Evolutionary conservation across 108 stramenopile genomes (phyloP).

Genomic region (Cyclotella atomus): DNA sequence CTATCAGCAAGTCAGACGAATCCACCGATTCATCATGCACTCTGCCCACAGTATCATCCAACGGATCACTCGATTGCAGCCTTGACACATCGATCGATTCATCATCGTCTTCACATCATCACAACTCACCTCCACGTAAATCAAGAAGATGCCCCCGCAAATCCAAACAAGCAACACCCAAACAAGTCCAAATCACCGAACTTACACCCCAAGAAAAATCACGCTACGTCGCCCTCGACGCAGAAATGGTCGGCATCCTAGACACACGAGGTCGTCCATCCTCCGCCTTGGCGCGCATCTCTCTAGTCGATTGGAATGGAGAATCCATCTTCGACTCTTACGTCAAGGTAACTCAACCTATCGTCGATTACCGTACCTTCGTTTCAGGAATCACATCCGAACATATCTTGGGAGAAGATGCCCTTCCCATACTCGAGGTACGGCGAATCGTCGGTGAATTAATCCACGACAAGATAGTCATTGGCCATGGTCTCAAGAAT

Average conservation of each 20-base stretch:
- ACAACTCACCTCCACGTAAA: conserved; percentile 3
- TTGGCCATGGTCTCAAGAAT: conserved; percentile 91
- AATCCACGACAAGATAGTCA: conserved; percentile 82
- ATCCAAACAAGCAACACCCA: neutral
- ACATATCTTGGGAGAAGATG: conserved; percentile 46
- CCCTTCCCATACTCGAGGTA: conserved; percentile 66
- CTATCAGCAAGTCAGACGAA: neutral
- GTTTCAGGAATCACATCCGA: conserved; percentile 71
- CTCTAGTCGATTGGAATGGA: conserved; percentile 77
- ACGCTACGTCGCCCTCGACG: conserved; percentile 80
- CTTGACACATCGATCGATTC: too few species aligned
- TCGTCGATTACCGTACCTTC: conserved; percentile 90
- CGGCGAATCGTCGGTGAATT: conserved; percentile 65
- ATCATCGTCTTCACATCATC: neutral
- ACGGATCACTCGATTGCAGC: conserved; percentile 14
- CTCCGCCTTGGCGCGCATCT: conserved; percentile 74
- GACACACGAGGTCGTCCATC: conserved; percentile 22
- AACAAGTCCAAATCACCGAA: conserved; percentile 24
- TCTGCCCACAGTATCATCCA: conserved; percentile 10
- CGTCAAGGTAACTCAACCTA: conserved; percentile 74
- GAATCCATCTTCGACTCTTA: conserved; percentile 73
- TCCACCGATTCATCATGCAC: conserved; percentile 26
- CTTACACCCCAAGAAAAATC: conserved; percentile 29
- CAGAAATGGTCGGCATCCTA: conserved; percentile 94
- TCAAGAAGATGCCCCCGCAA: neutral